phyloP scores from a whole-genome alignment of 139 green algal species.

The Chlorella sp. region DNA sequence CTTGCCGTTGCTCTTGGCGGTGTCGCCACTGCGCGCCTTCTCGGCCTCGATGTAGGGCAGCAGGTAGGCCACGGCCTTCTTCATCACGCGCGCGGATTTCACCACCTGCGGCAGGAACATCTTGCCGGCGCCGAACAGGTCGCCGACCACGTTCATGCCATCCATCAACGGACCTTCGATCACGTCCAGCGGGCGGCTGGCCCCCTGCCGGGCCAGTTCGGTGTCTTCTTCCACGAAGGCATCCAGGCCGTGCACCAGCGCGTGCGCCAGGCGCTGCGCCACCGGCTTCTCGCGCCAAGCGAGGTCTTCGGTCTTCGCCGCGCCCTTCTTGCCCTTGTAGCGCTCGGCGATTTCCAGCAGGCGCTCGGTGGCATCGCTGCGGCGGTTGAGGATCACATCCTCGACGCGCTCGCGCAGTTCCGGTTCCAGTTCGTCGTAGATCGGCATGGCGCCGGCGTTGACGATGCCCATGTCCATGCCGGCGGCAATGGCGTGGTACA shows the following conservation, averaged over 20 bases:
- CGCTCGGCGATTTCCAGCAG: too few species aligned
- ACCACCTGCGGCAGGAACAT: conserved; percentile 99
- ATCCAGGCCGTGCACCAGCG: conserved; percentile 84
- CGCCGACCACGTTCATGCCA: conserved; percentile 98
- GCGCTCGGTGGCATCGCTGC: too few species aligned
- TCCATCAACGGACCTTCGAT: conserved; percentile 98
- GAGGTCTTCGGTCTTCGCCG: too few species aligned
- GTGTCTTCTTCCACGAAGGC: conserved; percentile 81
- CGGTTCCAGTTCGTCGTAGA: too few species aligned
- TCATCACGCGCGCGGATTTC: conserved; percentile 99
- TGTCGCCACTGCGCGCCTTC: conserved; percentile 59
- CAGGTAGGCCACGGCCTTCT: conserved; percentile 93
- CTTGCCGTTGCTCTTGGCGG: conserved; percentile 69
- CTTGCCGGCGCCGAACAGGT: conserved; percentile 97
- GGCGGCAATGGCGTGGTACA: conserved; percentile 88
- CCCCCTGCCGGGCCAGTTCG: conserved; percentile 68
- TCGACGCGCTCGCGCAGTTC: too few species aligned
- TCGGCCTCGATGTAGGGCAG: conserved; percentile 98
- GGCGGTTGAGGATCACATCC: too few species aligned
- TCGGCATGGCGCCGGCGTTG: too few species aligned
- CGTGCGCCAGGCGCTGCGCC: too few species aligned
- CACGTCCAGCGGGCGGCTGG: conserved; percentile 84
- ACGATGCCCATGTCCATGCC: conserved; percentile 99
- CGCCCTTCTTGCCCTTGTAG: too few species aligned
- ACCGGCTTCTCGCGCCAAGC: too few species aligned